Conservation (phyloP, 2,329 filamentous ascomycete species). For the Hortaea sp. region DNA sequence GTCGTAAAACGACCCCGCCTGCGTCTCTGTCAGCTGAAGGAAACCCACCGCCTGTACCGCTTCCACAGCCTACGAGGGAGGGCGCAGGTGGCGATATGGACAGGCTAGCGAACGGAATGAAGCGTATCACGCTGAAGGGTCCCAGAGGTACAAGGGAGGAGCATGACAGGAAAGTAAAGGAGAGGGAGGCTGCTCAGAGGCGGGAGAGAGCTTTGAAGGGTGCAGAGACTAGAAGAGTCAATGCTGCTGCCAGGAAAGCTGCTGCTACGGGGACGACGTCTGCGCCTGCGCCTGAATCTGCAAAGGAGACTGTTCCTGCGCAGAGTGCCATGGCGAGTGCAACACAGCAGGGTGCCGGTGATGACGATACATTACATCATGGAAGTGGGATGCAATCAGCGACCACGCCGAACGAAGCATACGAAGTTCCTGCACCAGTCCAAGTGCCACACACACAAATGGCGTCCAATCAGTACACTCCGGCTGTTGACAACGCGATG, state of each 20-base stretch:
- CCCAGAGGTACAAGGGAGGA: constrained; percentile 44
- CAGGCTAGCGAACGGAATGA: constrained; percentile 41
- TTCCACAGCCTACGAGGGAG: not conserved
- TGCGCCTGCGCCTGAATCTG: not conserved
- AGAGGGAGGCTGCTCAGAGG: constrained; percentile 36
- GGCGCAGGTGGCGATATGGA: constrained; percentile 32
- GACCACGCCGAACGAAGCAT: no score
- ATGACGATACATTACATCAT: no score
- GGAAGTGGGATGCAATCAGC: no score
- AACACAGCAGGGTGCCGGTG: no score
- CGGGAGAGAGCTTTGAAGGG: constrained; percentile 22
- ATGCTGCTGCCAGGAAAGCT: constrained; percentile 24
- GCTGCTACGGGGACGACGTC: not conserved
- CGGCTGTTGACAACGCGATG: no score
- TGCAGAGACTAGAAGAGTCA: constrained; percentile 22
- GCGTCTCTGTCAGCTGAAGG: constrained; percentile 8
- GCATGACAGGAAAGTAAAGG: constrained; percentile 33
- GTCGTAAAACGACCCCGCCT: constrained; percentile 9
- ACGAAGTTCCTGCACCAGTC: no score
- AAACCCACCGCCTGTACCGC: not conserved
- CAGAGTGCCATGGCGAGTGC: no score
- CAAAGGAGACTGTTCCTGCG: no score
- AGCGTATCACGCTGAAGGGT: constrained; percentile 50
- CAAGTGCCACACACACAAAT: no score
- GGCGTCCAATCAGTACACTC: no score